Conservation (phyloP, 305 asterid genomes). For the Fraxinus baroniana region DNA sequence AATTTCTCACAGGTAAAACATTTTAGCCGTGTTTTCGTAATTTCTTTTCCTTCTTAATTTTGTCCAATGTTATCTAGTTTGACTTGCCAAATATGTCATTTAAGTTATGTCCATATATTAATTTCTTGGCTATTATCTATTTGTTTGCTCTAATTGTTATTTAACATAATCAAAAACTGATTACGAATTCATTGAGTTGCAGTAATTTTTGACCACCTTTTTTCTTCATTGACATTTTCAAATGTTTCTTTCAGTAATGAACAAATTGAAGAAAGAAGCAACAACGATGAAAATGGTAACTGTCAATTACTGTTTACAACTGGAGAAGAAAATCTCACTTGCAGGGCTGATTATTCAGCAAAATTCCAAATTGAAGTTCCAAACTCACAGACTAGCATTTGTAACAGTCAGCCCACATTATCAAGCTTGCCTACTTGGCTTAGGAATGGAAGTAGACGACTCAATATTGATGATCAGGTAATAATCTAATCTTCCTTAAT, state of each 20-base stretch:
- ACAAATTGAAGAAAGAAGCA: background rate
- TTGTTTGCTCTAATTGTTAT: background rate
- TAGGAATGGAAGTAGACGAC: constrained; percentile 53
- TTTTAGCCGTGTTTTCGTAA: background rate
- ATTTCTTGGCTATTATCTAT: background rate
- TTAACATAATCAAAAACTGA: background rate
- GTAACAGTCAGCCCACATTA: constrained; percentile 32
- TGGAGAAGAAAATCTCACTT: constrained; percentile 5
- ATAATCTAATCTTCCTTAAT: constrained; percentile 8
- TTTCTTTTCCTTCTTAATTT: background rate
- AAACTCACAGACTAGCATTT: constrained; percentile 19
- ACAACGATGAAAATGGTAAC: background rate
- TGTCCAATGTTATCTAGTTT: background rate
- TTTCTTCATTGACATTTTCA: background rate
- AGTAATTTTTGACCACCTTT: background rate
- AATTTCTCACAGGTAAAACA: constrained; percentile 50
- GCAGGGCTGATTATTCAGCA: constrained; percentile 23
- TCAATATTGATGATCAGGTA: constrained; percentile 53
- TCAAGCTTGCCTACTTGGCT: constrained; percentile 84
- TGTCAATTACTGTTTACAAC: background rate
- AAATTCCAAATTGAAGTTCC: constrained; percentile 7
- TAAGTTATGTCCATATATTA: background rate
- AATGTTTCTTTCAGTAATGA: constrained; percentile 28
- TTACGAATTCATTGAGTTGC: background rate
- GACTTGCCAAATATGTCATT: background rate